Evolutionary conservation across 768 basidiomycete species (phyloP), one percentile per base, ranked within the genome.

Genomic region (Scleroderma citrinum): DNA sequence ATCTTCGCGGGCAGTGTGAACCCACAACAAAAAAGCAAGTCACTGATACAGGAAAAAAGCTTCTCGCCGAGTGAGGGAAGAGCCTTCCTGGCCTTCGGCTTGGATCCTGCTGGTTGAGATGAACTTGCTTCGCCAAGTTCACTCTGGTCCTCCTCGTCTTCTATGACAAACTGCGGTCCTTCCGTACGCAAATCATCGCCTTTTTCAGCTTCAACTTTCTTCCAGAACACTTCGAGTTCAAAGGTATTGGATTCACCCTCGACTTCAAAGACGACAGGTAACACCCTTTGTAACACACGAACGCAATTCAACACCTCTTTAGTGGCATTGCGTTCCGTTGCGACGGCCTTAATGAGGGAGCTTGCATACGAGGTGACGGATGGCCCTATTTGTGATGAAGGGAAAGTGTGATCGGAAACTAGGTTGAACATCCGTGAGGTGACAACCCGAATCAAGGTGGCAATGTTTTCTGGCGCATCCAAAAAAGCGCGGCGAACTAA

Each of bases 221-320:
- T 88, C 92, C 95, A 98, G 24, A 98, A 66, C 2, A 93, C 73
- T 56, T 89, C 84, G 56, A 80, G 59, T 59, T 94, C 94, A 58
- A 95, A 84, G 13, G 74, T 59, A 57, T 79, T 82, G 2, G 81
- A 72, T 59, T 87, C 88, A 26, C 80, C 80, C 51, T 87, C 83
- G 30, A 81, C 71, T 58, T 87, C 88, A 58, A 94, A 93, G 37
- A 97, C 69, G n/a, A 94, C 83, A 3, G 94, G 94, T 14, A 98
- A 71, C 17, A 97, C 77, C 43, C 96, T 80, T 50, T 91, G 85
- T 17, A 99, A 77, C 7, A 97, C 80, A 24, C 95, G 80, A n/a
- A 97, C 63, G 61, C 92, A 93, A 60, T 96, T 98, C 39, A 99
- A 74, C 4, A 85, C 90, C 64, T 97, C 87, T 56, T 85, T 91